Evolutionary conservation across 2,329 filamentous ascomycete species (phyloP).

Genomic region (Aspergillus ustus): DNA sequence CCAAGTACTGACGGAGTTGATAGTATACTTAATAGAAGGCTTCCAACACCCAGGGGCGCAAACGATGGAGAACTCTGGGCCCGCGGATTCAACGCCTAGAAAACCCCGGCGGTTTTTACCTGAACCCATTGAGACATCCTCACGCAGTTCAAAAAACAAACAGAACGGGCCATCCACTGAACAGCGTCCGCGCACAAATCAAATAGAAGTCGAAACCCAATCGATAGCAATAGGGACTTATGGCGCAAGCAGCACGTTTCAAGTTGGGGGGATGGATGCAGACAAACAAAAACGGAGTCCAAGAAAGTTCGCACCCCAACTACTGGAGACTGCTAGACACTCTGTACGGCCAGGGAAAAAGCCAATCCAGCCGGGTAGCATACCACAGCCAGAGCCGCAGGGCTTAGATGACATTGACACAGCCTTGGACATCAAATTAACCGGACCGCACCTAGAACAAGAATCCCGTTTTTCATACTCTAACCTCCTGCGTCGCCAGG

Average conservation of each 20-base stretch:
- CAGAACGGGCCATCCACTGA: constrained; percentile 1
- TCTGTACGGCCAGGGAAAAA: constrained; percentile 32
- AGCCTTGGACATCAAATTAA: neutral
- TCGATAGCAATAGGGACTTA: neutral
- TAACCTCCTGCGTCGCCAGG: constrained; percentile 44
- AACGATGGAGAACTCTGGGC: constrained; percentile 12
- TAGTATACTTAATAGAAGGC: neutral
- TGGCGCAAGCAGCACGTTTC: neutral
- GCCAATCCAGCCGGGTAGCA: constrained; percentile 42
- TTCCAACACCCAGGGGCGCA: neutral
- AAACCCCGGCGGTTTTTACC: constrained; percentile 39
- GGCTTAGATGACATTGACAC: constrained; percentile 8
- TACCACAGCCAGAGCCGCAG: neutral
- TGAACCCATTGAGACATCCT: constrained; percentile 50
- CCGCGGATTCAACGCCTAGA: constrained; percentile 4
- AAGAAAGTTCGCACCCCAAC: constrained; percentile 37
- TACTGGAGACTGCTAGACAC: constrained; percentile 39
- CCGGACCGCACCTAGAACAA: neutral
- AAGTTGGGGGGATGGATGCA: neutral
- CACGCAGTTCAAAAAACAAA: constrained; percentile 43
- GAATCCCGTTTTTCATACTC: constrained; percentile 53
- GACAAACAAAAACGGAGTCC: constrained; percentile 10
- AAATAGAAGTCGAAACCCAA: neutral
- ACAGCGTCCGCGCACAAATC: neutral
- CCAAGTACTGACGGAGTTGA: neutral